Conservation (phyloP, 2,329 filamentous ascomycete genomes). For the Trichoderma koningii region DNA sequence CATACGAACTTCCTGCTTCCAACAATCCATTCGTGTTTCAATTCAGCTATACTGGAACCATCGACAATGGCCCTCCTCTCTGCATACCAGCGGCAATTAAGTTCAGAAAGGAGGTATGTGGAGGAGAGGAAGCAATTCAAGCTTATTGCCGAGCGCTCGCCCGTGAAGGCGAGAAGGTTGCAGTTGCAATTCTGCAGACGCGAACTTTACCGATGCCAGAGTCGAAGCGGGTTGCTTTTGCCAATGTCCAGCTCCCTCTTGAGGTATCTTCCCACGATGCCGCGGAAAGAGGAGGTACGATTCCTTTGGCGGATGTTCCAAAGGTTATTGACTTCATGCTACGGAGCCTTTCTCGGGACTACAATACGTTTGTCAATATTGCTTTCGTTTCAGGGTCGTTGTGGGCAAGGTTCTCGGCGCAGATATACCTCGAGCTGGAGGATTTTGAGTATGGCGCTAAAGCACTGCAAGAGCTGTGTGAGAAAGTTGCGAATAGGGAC, state of each 20-base stretch:
- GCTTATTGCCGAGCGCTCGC: slow-evolving; percentile 1
- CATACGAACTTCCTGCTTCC: slow-evolving; percentile 8
- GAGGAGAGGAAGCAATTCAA: slow-evolving; percentile 13
- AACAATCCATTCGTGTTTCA: slow-evolving; percentile 23
- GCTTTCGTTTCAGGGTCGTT: slow-evolving; percentile 10
- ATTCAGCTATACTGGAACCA: slow-evolving; percentile 19
- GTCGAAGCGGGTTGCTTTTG: slow-evolving; percentile 13
- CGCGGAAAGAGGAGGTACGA: background rate
- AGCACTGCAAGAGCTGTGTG: slow-evolving; percentile 6
- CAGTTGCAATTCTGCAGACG: slow-evolving; percentile 2
- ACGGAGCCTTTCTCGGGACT: background rate
- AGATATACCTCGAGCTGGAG: slow-evolving; percentile 12
- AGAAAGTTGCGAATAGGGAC: background rate
- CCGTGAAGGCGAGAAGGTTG: slow-evolving; percentile 2
- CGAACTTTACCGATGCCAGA: slow-evolving; percentile 6
- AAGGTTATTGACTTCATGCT: slow-evolving; percentile 6
- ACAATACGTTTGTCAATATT: slow-evolving; percentile 14
- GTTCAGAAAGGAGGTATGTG: slow-evolving; percentile 8
- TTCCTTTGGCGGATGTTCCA: slow-evolving; percentile 6
- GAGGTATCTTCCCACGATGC: background rate
- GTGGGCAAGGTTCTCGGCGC: slow-evolving; percentile 17
- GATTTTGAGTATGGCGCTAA: slow-evolving; percentile 14
- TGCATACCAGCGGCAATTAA: slow-evolving; percentile 1
- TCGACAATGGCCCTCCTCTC: slow-evolving; percentile 15
- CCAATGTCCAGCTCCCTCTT: slow-evolving; percentile 19